These are phyloP conservation scores for Boletus pseudopeckii DNA, from an alignment of 768 basidiomycete genomes.

Conservation along the genomic window DNA sequence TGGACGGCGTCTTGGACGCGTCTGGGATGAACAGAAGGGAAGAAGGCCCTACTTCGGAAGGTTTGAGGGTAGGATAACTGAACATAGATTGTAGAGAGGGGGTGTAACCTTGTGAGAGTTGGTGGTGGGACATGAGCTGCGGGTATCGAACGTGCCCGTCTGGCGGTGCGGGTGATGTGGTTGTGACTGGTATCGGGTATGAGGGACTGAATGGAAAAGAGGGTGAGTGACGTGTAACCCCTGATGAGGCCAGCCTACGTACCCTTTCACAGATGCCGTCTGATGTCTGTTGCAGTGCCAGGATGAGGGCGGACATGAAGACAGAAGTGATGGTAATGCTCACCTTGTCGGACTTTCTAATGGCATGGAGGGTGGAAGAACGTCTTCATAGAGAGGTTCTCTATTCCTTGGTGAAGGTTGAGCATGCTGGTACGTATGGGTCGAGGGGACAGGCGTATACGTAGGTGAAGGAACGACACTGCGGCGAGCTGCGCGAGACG, in stretches of 20 bases:
- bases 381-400: conserved; percentile 30
- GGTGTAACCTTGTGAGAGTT: conserved; percentile 71
- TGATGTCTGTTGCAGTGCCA: conserved; percentile 26
- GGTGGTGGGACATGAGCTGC: conserved; percentile 75
- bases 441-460: conserved; percentile 29
- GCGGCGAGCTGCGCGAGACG: conserved; percentile 43
- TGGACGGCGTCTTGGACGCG: conserved; percentile 22
- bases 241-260: conserved; percentile 18
- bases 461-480: conserved; percentile 28
- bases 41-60: conserved; percentile 33
- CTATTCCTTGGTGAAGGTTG: conserved; percentile 31
- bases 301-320: conserved; percentile 34
- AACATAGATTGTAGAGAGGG: conserved; percentile 82
- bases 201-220: conserved; percentile 26
- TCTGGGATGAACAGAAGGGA: conserved; percentile 46
- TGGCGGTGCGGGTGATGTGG: conserved; percentile 60
- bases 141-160: conserved; percentile 55
- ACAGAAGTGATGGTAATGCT: conserved; percentile 40
- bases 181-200: conserved; percentile 62
- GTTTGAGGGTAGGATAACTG: conserved; percentile 32
- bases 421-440: conserved; percentile 33
- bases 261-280: conserved; percentile 35
- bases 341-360: conserved; percentile 60
- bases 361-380: conserved; percentile 47
- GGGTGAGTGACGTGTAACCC: conserved; percentile 7